Conservation (phyloP, 441 rosid species). For the Cnidoscolus chayamansa region DNA sequence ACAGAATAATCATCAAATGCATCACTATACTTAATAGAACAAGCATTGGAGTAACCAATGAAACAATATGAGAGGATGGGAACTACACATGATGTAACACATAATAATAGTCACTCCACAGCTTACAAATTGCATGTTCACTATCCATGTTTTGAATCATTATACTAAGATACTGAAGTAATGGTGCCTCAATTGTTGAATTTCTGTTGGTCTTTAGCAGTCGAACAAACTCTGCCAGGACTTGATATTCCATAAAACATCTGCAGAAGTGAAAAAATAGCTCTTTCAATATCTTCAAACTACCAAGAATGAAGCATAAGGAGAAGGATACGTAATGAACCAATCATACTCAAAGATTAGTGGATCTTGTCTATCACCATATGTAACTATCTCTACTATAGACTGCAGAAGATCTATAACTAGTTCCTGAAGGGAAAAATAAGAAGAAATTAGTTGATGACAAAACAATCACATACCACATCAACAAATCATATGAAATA, state of each 20-base stretch:
- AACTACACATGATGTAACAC: background rate
- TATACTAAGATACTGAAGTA: slow-evolving; percentile 70
- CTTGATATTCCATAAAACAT: slow-evolving; percentile 73
- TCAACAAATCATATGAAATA: background rate
- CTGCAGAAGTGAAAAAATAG: slow-evolving; percentile 29
- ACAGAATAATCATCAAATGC: slow-evolving; percentile 16
- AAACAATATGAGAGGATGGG: background rate
- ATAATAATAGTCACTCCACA: background rate
- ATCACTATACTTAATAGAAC: slow-evolving; percentile 19
- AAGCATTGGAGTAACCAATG: background rate
- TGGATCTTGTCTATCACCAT: slow-evolving; percentile 65
- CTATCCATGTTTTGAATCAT: slow-evolving; percentile 69
- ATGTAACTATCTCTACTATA: slow-evolving; percentile 66
- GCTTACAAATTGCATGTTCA: slow-evolving; percentile 67
- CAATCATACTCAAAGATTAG: slow-evolving; percentile 54
- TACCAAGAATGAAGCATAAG: background rate
- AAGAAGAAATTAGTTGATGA: slow-evolving; percentile 14
- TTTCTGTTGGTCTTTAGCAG: slow-evolving; percentile 43
- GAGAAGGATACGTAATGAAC: slow-evolving; percentile 5
- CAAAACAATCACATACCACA: background rate
- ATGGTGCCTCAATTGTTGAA: slow-evolving; percentile 55
- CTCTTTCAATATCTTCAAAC: slow-evolving; percentile 9
- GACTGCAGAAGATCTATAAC: slow-evolving; percentile 62
- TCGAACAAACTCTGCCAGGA: slow-evolving; percentile 64
- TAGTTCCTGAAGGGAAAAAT: slow-evolving; percentile 38